A percentile compares a stretch with the other conserved stretches of the same genome.
Evolutionary conservation across 352 stramenopile genomes (phyloP).

Genomic region (Phytophthora sansomeana): DNA sequence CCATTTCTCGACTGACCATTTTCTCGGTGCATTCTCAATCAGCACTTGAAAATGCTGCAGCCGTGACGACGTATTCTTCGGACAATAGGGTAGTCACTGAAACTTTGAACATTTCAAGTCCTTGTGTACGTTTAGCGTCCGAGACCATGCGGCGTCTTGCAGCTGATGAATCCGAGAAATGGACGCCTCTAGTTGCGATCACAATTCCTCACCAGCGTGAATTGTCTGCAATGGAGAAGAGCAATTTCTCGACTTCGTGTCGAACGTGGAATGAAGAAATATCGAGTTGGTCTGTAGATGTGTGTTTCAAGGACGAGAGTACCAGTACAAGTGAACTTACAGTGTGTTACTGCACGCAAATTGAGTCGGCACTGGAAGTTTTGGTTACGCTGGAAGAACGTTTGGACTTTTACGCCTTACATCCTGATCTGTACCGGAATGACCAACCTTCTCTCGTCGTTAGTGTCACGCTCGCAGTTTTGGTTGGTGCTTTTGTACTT

Average conservation of each 20-base stretch:
- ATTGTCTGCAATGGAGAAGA: conserved; percentile 54
- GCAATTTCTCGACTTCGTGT: conserved; percentile 72
- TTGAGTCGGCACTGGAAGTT: conserved; percentile 71
- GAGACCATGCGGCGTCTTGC: conserved; percentile 20
- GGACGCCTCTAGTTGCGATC: conserved; percentile 53
- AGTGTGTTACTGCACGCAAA: conserved; percentile 68
- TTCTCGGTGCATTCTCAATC: conserved; percentile 57
- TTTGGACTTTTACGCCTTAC: conserved; percentile 67
- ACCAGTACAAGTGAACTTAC: conserved; percentile 49
- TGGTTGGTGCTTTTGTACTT: conserved; percentile 50
- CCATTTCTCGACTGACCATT: conserved; percentile 53
- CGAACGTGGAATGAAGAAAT: conserved; percentile 54
- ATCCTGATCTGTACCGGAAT: conserved; percentile 66
- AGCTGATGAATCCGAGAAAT: conserved; percentile 16
- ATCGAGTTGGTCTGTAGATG: conserved; percentile 48
- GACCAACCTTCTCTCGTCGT: conserved; percentile 64
- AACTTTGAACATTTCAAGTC: conserved; percentile 41
- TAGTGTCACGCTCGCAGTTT: conserved; percentile 41
- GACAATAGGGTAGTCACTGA: conserved; percentile 35
- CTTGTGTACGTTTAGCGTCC: conserved; percentile 46
- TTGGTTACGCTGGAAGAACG: conserved; percentile 69
- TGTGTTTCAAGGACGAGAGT: conserved; percentile 70
- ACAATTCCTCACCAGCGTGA: conserved; percentile 56
- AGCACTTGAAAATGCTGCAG: conserved; percentile 31
- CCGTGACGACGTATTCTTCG: conserved; percentile 16